Conservation (phyloP, 176 grass and related monocot species). For the Eleusine coracana region DNA sequence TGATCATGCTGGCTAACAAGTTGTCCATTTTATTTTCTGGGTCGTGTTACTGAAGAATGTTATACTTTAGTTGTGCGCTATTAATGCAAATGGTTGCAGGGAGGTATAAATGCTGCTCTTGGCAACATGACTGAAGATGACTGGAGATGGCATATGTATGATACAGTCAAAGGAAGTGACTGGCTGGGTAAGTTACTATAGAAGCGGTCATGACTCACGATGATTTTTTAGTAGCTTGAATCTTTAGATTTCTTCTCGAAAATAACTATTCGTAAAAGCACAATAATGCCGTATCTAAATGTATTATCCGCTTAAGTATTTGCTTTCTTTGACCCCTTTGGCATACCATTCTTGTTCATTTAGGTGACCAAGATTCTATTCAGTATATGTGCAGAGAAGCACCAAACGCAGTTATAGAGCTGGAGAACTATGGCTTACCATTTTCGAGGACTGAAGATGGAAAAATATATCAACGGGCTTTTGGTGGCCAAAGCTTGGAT, state of each 20-base stretch:
- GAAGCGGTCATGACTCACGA: too few species aligned
- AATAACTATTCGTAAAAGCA: too few species aligned
- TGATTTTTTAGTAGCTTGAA: too few species aligned
- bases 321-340: neutral
- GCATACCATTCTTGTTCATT: neutral
- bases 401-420: conserved; percentile 99
- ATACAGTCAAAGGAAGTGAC: conserved; percentile 93
- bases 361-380: conserved; percentile 98
- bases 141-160: conserved; percentile 99
- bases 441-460: conserved; percentile 99
- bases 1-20: too few species aligned
- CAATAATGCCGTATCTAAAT: too few species aligned
- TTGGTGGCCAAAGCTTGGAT: conserved; percentile 99
- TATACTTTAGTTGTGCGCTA: neutral
- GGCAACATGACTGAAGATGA: conserved; percentile 98
- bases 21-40: conserved; percentile 4
- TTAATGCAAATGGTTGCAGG: conserved; percentile 46
- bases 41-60: neutral
- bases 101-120: conserved; percentile 95
- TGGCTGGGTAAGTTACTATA: conserved; percentile 72
- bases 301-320: too few species aligned
- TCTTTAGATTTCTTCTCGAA: too few species aligned
- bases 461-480: conserved; percentile 94
- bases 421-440: conserved; percentile 97
- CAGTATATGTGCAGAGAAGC: conserved; percentile 99